Percentiles rank a stretch among this genome's conserved stretches.
phyloP scores from a whole-genome alignment of 2,329 filamentous ascomycete genomes.

The Orbilia brochopaga region DNA sequence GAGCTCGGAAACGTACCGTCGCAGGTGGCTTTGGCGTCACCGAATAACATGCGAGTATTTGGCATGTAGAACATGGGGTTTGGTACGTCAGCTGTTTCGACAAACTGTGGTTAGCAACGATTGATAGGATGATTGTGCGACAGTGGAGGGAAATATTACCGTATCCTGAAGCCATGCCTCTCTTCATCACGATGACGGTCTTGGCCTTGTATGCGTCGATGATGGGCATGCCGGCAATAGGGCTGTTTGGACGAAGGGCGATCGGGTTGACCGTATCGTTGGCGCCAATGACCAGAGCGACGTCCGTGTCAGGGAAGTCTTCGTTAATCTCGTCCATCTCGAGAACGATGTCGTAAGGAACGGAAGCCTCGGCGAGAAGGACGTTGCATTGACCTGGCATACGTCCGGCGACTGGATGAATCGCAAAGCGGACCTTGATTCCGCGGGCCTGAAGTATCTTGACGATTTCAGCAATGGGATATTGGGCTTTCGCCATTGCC shows the following conservation, averaged over 20 bases:
- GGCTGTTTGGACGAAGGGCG: constrained; percentile 78
- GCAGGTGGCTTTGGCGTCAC: constrained; percentile 82
- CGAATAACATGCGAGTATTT: constrained; percentile 87
- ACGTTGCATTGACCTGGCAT: constrained; percentile 97
- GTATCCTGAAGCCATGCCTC: constrained; percentile 85
- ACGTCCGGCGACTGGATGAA: constrained; percentile 85
- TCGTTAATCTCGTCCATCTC: constrained; percentile 98
- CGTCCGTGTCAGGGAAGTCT: constrained; percentile 82
- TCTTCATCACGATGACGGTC: constrained; percentile 91
- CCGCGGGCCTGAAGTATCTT: constrained; percentile 74
- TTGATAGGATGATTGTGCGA: not conserved
- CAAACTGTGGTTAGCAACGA: constrained; percentile 5
- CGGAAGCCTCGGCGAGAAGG: constrained; percentile 81
- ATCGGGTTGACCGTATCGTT: constrained; percentile 94
- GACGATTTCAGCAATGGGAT: constrained; percentile 84
- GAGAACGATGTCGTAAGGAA: constrained; percentile 88
- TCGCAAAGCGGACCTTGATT: constrained; percentile 83
- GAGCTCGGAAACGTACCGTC: constrained; percentile 62
- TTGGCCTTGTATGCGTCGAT: constrained; percentile 93
- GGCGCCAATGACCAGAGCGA: constrained; percentile 86
- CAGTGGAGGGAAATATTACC: constrained; percentile 65
- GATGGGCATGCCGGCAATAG: constrained; percentile 91
- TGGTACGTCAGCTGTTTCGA: constrained; percentile 73
- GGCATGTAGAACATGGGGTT: constrained; percentile 96
- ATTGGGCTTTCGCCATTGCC: constrained; percentile 92